Evolutionary conservation across 192 early-diverging fungal species (phyloP).

Genomic region (Umbelopsis vinacea): DNA sequence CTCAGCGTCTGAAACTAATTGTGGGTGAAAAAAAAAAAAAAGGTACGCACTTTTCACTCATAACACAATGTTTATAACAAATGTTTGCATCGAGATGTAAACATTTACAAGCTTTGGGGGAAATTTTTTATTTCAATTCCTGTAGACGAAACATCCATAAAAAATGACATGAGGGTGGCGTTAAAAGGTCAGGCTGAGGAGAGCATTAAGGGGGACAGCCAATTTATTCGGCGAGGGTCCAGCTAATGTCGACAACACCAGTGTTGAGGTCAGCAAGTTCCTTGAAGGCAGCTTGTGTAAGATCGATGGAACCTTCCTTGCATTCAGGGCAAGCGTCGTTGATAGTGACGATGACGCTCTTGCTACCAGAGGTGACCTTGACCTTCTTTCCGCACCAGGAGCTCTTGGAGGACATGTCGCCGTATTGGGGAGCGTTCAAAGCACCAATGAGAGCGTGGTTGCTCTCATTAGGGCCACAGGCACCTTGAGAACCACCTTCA

Average conservation of each 20-base stretch:
- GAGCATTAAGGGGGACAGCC: no score
- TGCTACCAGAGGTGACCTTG: conserved; percentile 38
- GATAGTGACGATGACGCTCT: conserved; percentile 37
- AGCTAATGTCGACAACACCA: conserved; percentile 45
- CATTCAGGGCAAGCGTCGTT: conserved; percentile 54
- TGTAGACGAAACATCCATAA: background rate
- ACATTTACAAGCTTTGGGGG: background rate
- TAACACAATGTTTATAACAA: conserved; percentile 9
- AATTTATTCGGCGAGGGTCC: conserved; percentile 38
- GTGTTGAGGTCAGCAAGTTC: conserved; percentile 33
- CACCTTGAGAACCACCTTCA: conserved; percentile 37
- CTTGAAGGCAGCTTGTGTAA: conserved; percentile 46
- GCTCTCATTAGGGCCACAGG: conserved; percentile 36
- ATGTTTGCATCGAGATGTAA: conserved; percentile 6
- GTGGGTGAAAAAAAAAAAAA: no score
- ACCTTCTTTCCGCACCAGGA: conserved; percentile 40
- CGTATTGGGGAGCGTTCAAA: conserved; percentile 41
- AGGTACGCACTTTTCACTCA: background rate
- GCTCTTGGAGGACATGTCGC: conserved; percentile 35
- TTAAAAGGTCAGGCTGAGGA: background rate
- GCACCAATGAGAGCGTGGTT: conserved; percentile 32
- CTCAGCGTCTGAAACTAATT: no score
- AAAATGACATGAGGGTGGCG: background rate
- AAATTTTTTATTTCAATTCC: background rate
- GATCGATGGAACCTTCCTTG: conserved; percentile 39